phyloP scores from a whole-genome alignment of 2,329 filamentous ascomycete genomes.

The Pseudogymnoascus sp. region DNA sequence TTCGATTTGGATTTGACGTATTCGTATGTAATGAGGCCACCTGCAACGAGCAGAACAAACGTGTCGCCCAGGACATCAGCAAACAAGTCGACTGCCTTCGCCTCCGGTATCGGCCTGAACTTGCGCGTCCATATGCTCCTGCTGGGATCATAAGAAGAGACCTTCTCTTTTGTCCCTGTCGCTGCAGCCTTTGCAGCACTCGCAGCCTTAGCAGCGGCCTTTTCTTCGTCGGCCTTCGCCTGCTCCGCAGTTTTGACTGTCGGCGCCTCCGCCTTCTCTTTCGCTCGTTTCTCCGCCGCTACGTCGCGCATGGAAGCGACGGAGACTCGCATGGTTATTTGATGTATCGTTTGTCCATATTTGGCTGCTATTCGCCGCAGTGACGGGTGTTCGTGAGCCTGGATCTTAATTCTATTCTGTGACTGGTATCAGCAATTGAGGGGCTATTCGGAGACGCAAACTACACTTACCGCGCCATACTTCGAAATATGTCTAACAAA shows the following conservation, averaged over 20 bases:
- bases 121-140: constrained; percentile 53
- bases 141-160: constrained; percentile 15
- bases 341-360: constrained; percentile 57
- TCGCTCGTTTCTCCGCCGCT: constrained; percentile 49
- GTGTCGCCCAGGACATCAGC: constrained; percentile 56
- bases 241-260: constrained; percentile 60
- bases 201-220: constrained; percentile 33
- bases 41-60: constrained; percentile 54
- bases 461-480: constrained; percentile 55
- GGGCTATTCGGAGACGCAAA: neutral
- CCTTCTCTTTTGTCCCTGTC: constrained; percentile 19
- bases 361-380: constrained; percentile 53
- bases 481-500: constrained; percentile 60
- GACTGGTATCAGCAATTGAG: neutral
- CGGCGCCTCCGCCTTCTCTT: constrained; percentile 53
- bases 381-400: constrained; percentile 55
- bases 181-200: constrained; percentile 25
- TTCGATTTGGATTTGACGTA: constrained; percentile 52
- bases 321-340: constrained; percentile 57
- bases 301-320: constrained; percentile 51
- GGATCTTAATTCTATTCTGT: constrained; percentile 57
- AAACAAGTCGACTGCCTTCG: constrained; percentile 58
- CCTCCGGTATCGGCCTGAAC: constrained; percentile 55
- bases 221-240: constrained; percentile 43
- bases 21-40: constrained; percentile 51